phyloP scores from a whole-genome alignment of 257 asterid genomes.

The Mitragyna speciosa region DNA sequence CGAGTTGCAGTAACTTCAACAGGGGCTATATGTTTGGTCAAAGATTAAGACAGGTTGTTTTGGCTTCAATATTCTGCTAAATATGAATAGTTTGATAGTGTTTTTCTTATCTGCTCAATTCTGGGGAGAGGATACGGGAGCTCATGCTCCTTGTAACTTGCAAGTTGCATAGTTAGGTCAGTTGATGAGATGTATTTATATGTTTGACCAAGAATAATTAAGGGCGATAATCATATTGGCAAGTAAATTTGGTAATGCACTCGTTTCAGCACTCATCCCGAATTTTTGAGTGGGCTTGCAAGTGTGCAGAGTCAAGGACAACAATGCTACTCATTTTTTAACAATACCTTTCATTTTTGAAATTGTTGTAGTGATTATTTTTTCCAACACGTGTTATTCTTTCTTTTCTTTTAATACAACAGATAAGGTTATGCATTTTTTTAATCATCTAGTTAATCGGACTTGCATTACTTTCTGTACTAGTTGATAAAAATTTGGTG shows the following conservation, averaged over 20 bases:
- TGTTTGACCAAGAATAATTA: neutral
- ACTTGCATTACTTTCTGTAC: neutral
- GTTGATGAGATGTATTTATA: neutral
- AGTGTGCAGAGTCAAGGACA: neutral
- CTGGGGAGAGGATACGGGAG: neutral
- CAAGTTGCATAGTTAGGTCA: neutral
- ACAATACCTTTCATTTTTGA: neutral
- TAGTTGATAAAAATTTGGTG: neutral
- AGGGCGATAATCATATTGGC: too few species aligned
- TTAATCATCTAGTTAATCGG: neutral
- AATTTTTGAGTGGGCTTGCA: neutral
- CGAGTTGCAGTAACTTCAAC: slow-evolving; percentile 71
- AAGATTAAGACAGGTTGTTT: neutral
- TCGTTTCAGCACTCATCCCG: neutral
- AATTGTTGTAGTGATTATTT: neutral
- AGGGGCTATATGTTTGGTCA: neutral
- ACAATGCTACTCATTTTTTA: neutral
- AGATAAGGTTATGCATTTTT: neutral
- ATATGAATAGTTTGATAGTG: neutral
- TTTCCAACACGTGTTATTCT: neutral
- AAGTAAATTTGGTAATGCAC: neutral
- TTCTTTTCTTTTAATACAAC: neutral
- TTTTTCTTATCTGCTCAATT: neutral
- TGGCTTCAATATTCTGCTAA: neutral
- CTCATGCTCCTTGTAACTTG: neutral